Percentiles rank a stretch among this genome's conserved stretches.
Evolutionary conservation across 73 alveolate species (phyloP).

Genomic region (Diophrys appendiculata): DNA sequence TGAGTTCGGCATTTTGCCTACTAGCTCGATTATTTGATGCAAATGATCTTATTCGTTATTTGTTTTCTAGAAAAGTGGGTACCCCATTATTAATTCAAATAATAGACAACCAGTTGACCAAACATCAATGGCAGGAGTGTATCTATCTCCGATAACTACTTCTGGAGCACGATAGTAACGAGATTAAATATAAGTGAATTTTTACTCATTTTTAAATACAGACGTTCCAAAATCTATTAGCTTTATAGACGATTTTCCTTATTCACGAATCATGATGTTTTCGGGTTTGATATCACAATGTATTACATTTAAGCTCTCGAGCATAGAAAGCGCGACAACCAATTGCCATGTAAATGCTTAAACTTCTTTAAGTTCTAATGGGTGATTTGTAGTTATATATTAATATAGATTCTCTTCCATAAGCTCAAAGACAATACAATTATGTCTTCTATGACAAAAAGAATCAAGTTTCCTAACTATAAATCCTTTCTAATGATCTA

Average conservation of each 20-base stretch:
- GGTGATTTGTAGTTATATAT: background rate
- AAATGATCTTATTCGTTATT: background rate
- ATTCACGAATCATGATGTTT: background rate
- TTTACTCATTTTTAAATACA: background rate
- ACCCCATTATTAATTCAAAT: background rate
- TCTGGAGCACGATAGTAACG: background rate
- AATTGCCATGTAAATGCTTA: background rate
- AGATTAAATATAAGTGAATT: no score
- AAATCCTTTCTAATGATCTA: background rate
- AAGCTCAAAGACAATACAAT: background rate
- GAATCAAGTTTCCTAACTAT: background rate
- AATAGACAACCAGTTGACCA: background rate
- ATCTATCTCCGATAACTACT: background rate
- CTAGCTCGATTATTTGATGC: background rate
- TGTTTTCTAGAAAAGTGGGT: background rate
- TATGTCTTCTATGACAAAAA: background rate
- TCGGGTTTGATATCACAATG: background rate
- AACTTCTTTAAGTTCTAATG: background rate
- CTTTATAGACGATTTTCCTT: background rate
- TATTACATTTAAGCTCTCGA: background rate
- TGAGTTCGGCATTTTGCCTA: background rate
- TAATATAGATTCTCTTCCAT: background rate
- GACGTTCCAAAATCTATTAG: background rate
- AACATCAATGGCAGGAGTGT: background rate
- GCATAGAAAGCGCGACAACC: background rate